Evolutionary conservation across 192 early-diverging fungal species (phyloP).

Genomic region (Coemansia sp.): DNA sequence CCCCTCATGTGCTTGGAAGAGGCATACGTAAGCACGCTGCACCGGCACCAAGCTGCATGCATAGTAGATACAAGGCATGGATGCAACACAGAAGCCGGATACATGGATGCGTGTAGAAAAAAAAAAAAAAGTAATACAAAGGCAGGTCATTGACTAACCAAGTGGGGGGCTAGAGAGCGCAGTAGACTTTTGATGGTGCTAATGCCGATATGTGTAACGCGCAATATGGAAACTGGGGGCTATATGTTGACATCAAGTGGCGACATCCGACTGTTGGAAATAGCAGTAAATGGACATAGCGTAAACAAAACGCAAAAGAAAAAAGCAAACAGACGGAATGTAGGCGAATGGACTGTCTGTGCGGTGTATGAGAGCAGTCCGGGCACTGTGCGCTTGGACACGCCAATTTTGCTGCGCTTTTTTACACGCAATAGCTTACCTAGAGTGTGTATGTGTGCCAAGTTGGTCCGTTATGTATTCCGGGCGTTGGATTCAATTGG

Average conservation of each 20-base stretch:
- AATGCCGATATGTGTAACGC: slow-evolving; percentile 9
- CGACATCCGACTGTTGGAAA: neutral
- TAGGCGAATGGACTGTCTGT: neutral
- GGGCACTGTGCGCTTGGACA: neutral
- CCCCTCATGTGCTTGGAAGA: slow-evolving; percentile 2
- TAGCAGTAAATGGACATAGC: slow-evolving; percentile 3
- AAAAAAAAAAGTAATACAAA: neutral
- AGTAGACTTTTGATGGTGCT: slow-evolving; percentile 3
- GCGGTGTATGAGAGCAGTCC: neutral
- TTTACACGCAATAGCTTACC: slow-evolving; percentile 7
- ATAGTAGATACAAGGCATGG: slow-evolving; percentile 1
- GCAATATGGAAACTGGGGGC: slow-evolving; percentile 15
- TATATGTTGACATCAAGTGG: slow-evolving; percentile 2
- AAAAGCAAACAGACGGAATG: neutral
- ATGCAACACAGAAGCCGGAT: slow-evolving; percentile 9
- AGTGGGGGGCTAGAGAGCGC: slow-evolving; percentile 8
- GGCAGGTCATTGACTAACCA: neutral
- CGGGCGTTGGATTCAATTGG: neutral
- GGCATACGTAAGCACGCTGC: slow-evolving; percentile 12
- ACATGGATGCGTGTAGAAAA: slow-evolving; percentile 10
- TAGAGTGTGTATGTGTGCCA: neutral
- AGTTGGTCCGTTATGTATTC: neutral
- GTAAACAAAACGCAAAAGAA: slow-evolving; percentile 5
- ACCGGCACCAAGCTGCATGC: slow-evolving; percentile 11
- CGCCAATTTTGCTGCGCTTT: neutral